Evolutionary conservation across 129 eudicot species (phyloP).

Genomic region (Flaveria trinervia): DNA sequence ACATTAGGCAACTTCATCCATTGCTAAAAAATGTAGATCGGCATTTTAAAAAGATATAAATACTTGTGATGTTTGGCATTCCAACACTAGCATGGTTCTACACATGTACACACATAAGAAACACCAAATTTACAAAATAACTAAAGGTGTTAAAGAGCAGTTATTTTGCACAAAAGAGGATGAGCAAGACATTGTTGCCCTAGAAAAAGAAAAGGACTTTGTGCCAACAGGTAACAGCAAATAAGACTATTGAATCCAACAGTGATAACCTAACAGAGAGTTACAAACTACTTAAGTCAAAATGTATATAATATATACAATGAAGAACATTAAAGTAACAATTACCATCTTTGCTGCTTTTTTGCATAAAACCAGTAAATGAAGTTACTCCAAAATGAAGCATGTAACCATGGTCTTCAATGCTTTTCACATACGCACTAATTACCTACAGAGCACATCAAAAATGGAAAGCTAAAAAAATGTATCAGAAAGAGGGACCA

Average conservation of each 20-base stretch:
- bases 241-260: slow-evolving; percentile 9
- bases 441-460: slow-evolving; percentile 56
- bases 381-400: slow-evolving; percentile 85
- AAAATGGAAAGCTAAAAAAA: slow-evolving; percentile 11
- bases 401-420: slow-evolving; percentile 95
- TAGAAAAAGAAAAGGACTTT: neutral
- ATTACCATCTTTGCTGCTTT: slow-evolving; percentile 57
- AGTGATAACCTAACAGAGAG: neutral
- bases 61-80: neutral
- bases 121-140: slow-evolving; percentile 9
- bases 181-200: neutral
- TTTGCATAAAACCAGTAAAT: slow-evolving; percentile 79
- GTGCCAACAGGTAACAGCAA: neutral
- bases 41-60: neutral
- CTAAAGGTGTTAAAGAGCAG: slow-evolving; percentile 7
- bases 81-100: slow-evolving; percentile 11
- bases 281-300: neutral
- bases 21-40: neutral
- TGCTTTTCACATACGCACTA: slow-evolving; percentile 88
- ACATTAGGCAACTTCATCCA: slow-evolving; percentile 8
- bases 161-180: slow-evolving; percentile 9
- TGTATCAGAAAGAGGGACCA: neutral
- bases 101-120: neutral
- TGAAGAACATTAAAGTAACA: neutral
- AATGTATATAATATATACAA: neutral